Conservation (phyloP, 106 monocot species). For the Dioscorea dumetorum region DNA sequence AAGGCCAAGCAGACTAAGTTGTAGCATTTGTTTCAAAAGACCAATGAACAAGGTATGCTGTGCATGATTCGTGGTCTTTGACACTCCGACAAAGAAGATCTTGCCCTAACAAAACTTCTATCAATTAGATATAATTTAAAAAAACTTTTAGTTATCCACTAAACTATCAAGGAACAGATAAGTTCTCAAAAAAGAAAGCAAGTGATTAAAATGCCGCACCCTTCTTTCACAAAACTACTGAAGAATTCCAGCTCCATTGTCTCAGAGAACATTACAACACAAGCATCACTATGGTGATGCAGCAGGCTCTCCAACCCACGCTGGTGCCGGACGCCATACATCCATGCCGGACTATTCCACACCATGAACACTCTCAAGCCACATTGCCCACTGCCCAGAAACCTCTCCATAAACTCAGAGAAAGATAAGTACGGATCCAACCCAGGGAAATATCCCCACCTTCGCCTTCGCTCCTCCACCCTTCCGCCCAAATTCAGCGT, state of each 20-base stretch:
- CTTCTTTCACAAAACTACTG: conserved; percentile 69
- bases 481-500: conserved; percentile 16
- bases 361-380: conserved; percentile 78
- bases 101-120: too few relatives aligned
- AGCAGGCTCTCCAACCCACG: conserved; percentile 82
- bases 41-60: too few relatives aligned
- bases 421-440: conserved; percentile 44
- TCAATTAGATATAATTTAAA: too few relatives aligned
- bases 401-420: conserved; percentile 61
- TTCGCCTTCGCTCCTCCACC: conserved; percentile 6
- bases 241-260: conserved; percentile 89
- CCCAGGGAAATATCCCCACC: conserved; percentile 87
- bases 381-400: conserved; percentile 36
- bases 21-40: too few relatives aligned
- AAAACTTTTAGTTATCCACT: too few relatives aligned
- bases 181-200: neutral
- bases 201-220: conserved; percentile 30
- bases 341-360: conserved; percentile 94
- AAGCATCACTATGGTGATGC: conserved; percentile 75
- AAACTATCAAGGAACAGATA: neutral
- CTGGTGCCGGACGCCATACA: conserved; percentile 70
- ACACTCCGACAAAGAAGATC: too few relatives aligned
- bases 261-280: conserved; percentile 78
- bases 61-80: too few relatives aligned
- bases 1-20: too few relatives aligned